Evolutionary conservation across 179 eudicot species (phyloP).

Genomic region (Beta macrorhiza): DNA sequence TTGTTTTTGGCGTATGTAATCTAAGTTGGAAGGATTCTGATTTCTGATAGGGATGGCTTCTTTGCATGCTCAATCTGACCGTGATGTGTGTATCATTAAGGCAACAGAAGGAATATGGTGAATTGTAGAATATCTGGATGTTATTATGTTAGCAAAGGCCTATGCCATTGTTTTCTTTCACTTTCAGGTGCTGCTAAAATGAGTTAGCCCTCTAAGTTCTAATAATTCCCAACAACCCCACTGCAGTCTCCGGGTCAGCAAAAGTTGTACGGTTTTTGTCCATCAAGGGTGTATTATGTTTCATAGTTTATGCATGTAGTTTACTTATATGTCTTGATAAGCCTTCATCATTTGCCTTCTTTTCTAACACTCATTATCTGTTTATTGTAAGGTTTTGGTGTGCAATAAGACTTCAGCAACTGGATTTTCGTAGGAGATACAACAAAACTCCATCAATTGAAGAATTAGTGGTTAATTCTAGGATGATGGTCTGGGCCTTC

Average conservation of each 20-base stretch:
- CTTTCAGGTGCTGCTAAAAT: not conserved
- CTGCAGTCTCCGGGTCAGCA: not conserved
- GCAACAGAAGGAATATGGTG: not conserved
- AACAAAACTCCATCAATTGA: conserved; percentile 49
- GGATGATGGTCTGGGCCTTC: conserved; percentile 79
- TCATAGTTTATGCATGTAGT: conserved; percentile 3
- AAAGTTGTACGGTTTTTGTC: not conserved
- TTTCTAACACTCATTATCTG: conserved; percentile 5
- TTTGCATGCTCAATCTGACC: not conserved
- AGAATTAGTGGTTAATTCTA: conserved; percentile 62
- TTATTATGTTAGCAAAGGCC: not conserved
- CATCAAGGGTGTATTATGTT: not conserved
- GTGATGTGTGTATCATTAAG: not conserved
- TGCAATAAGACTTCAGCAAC: conserved; percentile 73
- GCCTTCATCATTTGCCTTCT: conserved; percentile 11
- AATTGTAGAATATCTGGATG: not conserved
- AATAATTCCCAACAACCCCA: not conserved
- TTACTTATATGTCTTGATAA: not conserved
- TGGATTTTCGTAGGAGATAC: conserved; percentile 47
- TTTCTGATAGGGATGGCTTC: not conserved
- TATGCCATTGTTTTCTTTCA: not conserved
- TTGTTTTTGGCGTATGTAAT: not conserved
- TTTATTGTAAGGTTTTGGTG: conserved; percentile 74
- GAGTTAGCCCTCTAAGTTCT: not conserved
- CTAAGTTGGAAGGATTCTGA: no score